Base-by-base conservation (phyloP, 306 rosid species). In the Comarum palustre region DNA sequence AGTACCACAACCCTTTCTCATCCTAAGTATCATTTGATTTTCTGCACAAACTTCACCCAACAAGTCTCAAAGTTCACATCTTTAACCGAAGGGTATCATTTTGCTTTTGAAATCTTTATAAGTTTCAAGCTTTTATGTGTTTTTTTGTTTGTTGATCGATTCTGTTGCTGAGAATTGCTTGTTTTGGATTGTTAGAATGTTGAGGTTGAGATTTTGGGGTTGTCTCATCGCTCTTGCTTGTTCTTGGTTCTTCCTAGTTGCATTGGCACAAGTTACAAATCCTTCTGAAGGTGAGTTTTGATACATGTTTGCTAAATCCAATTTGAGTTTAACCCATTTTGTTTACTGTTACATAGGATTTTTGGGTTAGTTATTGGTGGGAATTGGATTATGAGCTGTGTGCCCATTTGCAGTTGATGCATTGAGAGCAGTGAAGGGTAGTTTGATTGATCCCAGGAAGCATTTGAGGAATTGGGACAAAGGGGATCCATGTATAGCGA, bases 281-380 rank as follows among this genome's bases (percentile, higher is more conserved):
- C 92, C 94, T 79, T 85, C 92, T 6, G 97, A 92, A 86, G 96
- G 97, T 92, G 63, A 83, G 3, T 57, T 54, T 29, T 52, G 19
- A 29, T n/a, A 47, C 59, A 46, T 29, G 8, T 41, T 43, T 59
- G 17, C 3, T 36, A 10, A 38, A 54, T 11, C 73, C 45, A 48
- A 7, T 43, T 52, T 27, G 3, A 8, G 32, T 66, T 42, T 8
- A 4, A 42, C 31, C 63, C 58, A 25, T 47, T 61, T 27, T 39
- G 32, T 34, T 61, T 15, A 74, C 67, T 62, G 46, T 62, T 62
- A 4, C 7, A 62, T 34, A 3, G 8, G 20, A 17, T 62, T 62
- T 8, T 4, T 62, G 67, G 67, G 20, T 62, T 17, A 9, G 8
- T 62, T 8, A 4, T 62, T 62, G 25, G 45, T 62, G 16, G 16